A percentile compares a stretch with the other conserved stretches of the same genome.
phyloP scores from a whole-genome alignment of 768 basidiomycete species.

The button mushroom (Agaricus bisporus) region DNA sequence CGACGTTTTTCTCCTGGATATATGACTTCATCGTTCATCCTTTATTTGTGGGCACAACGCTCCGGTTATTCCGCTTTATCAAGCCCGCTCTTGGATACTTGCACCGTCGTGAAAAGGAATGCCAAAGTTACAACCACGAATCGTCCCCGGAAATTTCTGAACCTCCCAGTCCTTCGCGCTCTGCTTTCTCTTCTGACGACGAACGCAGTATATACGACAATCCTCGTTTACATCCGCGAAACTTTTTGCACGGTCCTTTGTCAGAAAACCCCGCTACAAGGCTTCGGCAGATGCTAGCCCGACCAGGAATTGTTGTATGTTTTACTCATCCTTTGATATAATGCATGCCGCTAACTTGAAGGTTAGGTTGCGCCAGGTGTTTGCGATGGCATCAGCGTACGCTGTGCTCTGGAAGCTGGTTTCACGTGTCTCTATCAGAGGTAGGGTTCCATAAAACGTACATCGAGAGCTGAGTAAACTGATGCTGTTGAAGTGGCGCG shows the following conservation, averaged over 20 bases:
- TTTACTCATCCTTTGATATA: background rate
- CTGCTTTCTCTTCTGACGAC: slow-evolving; percentile 4
- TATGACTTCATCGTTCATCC: background rate
- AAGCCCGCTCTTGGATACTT: slow-evolving; percentile 1
- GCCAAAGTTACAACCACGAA: background rate
- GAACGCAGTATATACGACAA: slow-evolving; percentile 44
- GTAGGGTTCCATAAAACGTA: slow-evolving; percentile 21
- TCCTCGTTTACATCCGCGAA: slow-evolving; percentile 60
- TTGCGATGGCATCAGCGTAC: slow-evolving; percentile 74
- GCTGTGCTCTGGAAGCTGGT: slow-evolving; percentile 75
- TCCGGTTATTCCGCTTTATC: slow-evolving; percentile 2
- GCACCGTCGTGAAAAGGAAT: background rate
- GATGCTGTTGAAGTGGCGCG: slow-evolving; percentile 45
- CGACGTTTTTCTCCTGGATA: background rate
- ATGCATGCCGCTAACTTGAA: background rate
- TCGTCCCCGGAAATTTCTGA: background rate
- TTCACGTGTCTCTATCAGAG: slow-evolving; percentile 77
- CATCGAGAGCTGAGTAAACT: background rate
- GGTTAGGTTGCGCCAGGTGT: slow-evolving; percentile 68
- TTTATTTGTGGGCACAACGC: background rate
- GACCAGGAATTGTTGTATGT: slow-evolving; percentile 73
- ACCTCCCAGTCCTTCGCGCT: background rate
- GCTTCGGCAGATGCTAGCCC: slow-evolving; percentile 60
- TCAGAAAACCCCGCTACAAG: slow-evolving; percentile 66
- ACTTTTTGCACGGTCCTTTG: slow-evolving; percentile 63